Evolutionary conservation across 2,329 filamentous ascomycete species (phyloP).

Genomic region (Lachnellula willkommii): DNA sequence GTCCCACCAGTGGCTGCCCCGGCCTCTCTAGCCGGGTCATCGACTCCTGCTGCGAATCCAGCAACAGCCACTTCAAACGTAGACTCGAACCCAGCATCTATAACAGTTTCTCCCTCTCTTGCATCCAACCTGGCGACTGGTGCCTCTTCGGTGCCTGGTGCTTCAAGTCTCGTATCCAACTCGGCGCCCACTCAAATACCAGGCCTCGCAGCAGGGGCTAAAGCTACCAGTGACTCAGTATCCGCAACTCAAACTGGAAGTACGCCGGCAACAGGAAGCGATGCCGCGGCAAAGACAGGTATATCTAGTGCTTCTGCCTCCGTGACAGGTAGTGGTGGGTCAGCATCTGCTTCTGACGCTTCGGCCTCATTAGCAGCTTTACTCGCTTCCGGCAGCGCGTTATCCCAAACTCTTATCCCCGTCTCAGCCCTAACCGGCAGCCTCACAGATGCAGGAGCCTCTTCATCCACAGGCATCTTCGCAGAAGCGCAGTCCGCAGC

Average conservation of each 20-base stretch:
- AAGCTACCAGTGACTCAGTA: too few relatives aligned
- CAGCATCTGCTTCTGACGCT: not conserved
- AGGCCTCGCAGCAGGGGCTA: too few relatives aligned
- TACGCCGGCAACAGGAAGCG: too few relatives aligned
- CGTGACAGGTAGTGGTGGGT: not conserved
- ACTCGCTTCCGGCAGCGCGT: not conserved
- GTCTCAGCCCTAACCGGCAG: not conserved
- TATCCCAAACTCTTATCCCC: not conserved
- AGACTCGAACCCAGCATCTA: not conserved
- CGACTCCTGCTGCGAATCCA: not conserved
- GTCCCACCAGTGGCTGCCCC: not conserved
- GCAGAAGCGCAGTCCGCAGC: not conserved
- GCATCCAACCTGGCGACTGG: not conserved
- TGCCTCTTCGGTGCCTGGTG: not conserved
- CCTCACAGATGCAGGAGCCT: not conserved
- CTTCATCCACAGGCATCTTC: not conserved
- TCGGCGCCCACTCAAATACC: too few relatives aligned
- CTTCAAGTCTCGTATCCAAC: not conserved
- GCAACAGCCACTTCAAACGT: not conserved
- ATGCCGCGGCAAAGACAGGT: not conserved
- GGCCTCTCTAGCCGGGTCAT: not conserved
- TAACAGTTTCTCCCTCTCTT: not conserved
- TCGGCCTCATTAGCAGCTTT: not conserved
- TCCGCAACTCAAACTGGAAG: too few relatives aligned
- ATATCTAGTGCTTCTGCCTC: not conserved